These are phyloP conservation scores for Sporothrix pallida DNA, from an alignment of 2,329 filamentous ascomycete genomes.

Conservation along the genomic window DNA sequence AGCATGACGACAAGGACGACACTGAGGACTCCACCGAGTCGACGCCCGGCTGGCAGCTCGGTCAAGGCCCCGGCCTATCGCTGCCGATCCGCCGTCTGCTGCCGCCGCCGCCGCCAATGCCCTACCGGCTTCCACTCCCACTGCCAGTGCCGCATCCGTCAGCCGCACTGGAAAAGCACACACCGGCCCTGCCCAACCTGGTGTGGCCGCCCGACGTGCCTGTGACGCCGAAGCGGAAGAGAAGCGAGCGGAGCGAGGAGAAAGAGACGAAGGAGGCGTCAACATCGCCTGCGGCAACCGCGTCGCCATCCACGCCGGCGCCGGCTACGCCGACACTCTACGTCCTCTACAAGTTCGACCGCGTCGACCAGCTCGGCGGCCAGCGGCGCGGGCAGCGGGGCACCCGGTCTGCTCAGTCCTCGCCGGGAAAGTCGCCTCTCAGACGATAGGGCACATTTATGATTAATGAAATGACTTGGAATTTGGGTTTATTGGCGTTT, in stretches of 20 bases:
- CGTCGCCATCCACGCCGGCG: neutral
- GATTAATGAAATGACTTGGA: neutral
- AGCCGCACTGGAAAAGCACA: neutral
- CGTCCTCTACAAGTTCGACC: constrained; percentile 37
- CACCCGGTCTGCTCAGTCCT: neutral
- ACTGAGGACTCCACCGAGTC: neutral
- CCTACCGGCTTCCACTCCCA: constrained; percentile 11
- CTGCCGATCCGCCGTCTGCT: constrained; percentile 28
- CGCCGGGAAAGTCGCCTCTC: neutral
- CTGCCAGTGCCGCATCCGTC: neutral
- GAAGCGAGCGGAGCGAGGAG: neutral
- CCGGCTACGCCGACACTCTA: constrained; percentile 15
- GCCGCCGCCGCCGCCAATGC: constrained; percentile 4
- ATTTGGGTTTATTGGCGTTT: neutral
- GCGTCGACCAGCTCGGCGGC: constrained; percentile 36
- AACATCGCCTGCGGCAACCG: neutral
- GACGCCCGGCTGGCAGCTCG: constrained; percentile 7
- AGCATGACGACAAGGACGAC: neutral
- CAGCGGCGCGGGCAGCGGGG: constrained; percentile 31
- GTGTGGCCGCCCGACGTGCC: neutral
- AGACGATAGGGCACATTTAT: neutral
- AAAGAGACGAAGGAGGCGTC: neutral
- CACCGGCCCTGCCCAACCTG: neutral
- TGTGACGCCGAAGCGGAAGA: neutral
- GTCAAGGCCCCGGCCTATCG: constrained; percentile 1